Percentiles rank a stretch among this genome's conserved stretches.
Evolutionary conservation across 2,329 filamentous ascomycete species (phyloP).

Genomic region (Penicillium sp.): DNA sequence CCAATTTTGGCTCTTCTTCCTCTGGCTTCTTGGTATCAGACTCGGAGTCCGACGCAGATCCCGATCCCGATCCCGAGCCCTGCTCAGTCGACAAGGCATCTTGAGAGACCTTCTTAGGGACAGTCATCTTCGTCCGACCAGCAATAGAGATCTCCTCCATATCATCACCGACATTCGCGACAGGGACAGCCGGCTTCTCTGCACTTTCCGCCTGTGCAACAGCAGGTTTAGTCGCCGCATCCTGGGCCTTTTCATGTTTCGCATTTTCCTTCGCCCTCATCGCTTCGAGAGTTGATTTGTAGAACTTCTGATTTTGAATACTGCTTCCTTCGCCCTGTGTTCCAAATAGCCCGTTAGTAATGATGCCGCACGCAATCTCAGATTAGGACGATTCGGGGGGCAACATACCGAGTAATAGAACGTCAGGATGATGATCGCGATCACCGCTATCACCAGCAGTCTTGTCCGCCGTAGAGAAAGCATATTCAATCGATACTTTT

Average conservation of each 20-base stretch:
- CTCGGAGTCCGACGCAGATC: conserved; percentile 13
- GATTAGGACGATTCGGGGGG: neutral
- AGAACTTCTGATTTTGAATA: conserved; percentile 51
- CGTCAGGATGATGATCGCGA: conserved; percentile 66
- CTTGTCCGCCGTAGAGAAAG: conserved; percentile 63
- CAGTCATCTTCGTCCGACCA: conserved; percentile 55
- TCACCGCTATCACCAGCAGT: conserved; percentile 61
- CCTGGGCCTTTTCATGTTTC: conserved; percentile 54
- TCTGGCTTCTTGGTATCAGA: neutral
- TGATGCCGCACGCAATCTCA: neutral
- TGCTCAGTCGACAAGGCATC: neutral
- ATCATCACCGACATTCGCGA: conserved; percentile 44
- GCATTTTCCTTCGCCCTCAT: conserved; percentile 50
- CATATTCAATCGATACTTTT: conserved; percentile 50
- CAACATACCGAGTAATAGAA: conserved; percentile 70
- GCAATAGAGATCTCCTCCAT: conserved; percentile 53
- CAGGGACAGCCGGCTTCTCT: conserved; percentile 30
- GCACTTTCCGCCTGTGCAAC: conserved; percentile 64
- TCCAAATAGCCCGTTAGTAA: conserved; percentile 3
- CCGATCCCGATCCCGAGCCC: neutral
- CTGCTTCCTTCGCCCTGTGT: conserved; percentile 41
- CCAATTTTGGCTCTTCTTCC: conserved; percentile 50
- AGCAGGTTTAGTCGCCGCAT: conserved; percentile 12
- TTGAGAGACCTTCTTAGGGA: conserved; percentile 30
- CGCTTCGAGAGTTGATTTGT: conserved; percentile 56